These are phyloP conservation scores for Hyaloperonospora brassicae DNA, from an alignment of 352 stramenopile genomes.

Conservation along the genomic window DNA sequence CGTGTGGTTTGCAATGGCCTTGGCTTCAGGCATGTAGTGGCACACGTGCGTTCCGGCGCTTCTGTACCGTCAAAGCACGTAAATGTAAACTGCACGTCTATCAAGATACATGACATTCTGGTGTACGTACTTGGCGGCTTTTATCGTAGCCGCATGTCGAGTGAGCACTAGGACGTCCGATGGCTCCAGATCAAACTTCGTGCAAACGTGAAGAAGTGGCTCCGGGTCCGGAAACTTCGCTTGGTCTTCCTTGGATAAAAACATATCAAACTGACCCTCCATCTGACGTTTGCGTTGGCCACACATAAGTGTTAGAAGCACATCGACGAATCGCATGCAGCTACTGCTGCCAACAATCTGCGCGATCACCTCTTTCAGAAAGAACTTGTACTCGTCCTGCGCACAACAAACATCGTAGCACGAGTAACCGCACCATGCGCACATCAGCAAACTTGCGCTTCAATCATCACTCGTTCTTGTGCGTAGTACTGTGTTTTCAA, in stretches of 20 bases:
- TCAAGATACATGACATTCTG: not conserved
- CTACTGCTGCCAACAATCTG: no score
- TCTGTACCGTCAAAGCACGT: slow-evolving; percentile 16
- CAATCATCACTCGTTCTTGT: not conserved
- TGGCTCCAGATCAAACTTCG: slow-evolving; percentile 42
- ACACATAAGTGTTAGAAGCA: not conserved
- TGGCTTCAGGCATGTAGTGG: slow-evolving; percentile 57
- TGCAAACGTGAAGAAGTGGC: slow-evolving; percentile 41
- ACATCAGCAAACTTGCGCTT: not conserved
- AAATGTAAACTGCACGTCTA: not conserved
- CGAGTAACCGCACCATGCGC: not conserved
- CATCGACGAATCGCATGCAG: not conserved
- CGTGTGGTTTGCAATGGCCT: slow-evolving; percentile 65
- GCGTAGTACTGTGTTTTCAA: no score
- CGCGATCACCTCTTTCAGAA: slow-evolving; percentile 49
- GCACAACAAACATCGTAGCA: slow-evolving; percentile 1
- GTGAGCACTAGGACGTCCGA: slow-evolving; percentile 50
- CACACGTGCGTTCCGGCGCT: slow-evolving; percentile 46
- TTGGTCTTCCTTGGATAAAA: slow-evolving; percentile 38
- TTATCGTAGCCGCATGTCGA: slow-evolving; percentile 45
- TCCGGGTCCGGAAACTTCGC: slow-evolving; percentile 40
- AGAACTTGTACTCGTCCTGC: slow-evolving; percentile 58
- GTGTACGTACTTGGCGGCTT: slow-evolving; percentile 47
- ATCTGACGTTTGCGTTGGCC: slow-evolving; percentile 30
- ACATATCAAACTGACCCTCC: slow-evolving; percentile 54